Conservation (phyloP, 2,329 filamentous ascomycete genomes). For the Cercospora beticola region DNA sequence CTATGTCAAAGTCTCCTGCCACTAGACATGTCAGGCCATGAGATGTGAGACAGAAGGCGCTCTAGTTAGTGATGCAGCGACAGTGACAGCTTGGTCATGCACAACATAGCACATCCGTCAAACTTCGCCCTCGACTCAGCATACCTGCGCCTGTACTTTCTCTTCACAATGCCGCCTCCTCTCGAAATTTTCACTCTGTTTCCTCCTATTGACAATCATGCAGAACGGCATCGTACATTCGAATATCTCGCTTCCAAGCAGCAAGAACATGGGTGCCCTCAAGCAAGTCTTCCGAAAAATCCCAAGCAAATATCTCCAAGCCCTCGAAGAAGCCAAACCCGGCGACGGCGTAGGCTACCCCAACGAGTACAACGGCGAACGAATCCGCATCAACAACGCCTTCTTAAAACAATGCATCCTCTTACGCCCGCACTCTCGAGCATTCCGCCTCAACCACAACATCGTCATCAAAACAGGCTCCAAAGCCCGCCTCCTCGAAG, state of each 20-base stretch:
- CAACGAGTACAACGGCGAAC: constrained; percentile 7
- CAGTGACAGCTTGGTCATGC: neutral
- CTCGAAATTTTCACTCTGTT: neutral
- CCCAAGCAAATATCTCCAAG: constrained; percentile 2
- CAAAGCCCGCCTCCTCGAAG: constrained; percentile 7
- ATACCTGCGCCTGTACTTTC: neutral
- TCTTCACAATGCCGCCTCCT: neutral
- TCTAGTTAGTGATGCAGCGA: neutral
- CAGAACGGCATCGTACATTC: neutral
- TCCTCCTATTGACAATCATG: neutral
- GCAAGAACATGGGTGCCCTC: neutral
- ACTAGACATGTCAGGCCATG: neutral
- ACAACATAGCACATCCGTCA: neutral
- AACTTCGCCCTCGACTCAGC: neutral
- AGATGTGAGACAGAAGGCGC: neutral
- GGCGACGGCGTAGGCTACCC: constrained; percentile 12
- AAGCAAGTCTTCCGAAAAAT: constrained; percentile 4
- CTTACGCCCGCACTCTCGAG: constrained; percentile 8
- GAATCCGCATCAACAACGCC: constrained; percentile 6
- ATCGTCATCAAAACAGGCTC: constrained; percentile 10
- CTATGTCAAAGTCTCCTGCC: neutral
- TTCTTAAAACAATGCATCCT: constrained; percentile 14
- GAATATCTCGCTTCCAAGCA: neutral
- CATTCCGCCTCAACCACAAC: constrained; percentile 4
- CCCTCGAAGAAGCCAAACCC: constrained; percentile 13